Base-by-base conservation (phyloP, 352 stramenopile genomes). In the Phytophthora constricta region DNA sequence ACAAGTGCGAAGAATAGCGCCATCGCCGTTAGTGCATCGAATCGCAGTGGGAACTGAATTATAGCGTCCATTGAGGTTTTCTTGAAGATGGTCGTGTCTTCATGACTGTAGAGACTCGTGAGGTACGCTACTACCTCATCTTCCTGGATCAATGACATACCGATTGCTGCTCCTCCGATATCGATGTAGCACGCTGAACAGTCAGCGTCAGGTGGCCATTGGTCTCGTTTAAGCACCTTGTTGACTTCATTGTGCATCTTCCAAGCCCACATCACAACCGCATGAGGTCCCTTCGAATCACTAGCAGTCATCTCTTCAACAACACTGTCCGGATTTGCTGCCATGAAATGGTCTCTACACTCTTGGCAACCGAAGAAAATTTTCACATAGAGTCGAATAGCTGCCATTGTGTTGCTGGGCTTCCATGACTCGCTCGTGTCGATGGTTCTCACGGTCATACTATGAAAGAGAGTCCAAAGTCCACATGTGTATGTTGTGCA, bases 241-340 rank as follows among this genome's bases (percentile, higher is more conserved):
- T 93, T 93, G 17, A 93, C 86, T 26, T 72, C 75, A 62, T 90
- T 91, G 69, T 93, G 86, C 84, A 92, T 91, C 17, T 72, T 69
- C 79, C 81, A 92, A 50, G 91, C 70, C 86, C 84, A 93, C 50
- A 91, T 54, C 13, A 86, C 62, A 5, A 90, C 59, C 17, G 76
- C 71, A 10, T 76, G 55, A 10, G 78, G 65, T 2, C 76, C 79
- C n/a, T 78, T 69, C 17, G 41, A 33, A 49, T 89, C 79, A 26
- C 59, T 66, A 3, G 64, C 59, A 7, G 67, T 72, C 25, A 90
- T 42, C 31, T 72, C 54, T 0, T 67, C 65, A 33, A 90, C 81
- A 22, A 80, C 65, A 46, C 61, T 67, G 50, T 71, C 67, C 5
- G 84, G 82, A 49, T 93, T 92, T 11, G 78, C 84, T 16, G 71